Evolutionary conservation across 1,284 basidiomycete genomes (phyloP), one percentile per base, ranked within the genome.

Genomic region (Rhodotorula mucilaginosa): DNA sequence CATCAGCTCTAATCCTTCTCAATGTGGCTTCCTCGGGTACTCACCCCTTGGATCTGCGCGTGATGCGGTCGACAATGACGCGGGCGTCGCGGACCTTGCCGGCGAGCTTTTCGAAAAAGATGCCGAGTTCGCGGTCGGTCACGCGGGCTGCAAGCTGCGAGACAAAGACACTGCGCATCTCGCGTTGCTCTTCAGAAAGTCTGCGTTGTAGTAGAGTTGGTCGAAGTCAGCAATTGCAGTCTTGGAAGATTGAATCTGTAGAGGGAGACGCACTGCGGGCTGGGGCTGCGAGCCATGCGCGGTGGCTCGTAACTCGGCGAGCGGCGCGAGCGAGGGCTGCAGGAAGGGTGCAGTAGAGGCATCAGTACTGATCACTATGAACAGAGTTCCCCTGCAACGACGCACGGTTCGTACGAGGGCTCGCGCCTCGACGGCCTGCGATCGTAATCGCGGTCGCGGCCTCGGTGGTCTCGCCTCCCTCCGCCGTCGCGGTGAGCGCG

Each of bases 101-200:
- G 82, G 92, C 76, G 60, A 78, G 81, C 93, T 94, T 81, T 85
- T 98, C 96, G 81, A 99, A 98, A 85, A 99, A 99, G 83, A 96
- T 92, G 74, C 94, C 94, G 81, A 99, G 85, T 84, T 99, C 96
- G 80, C 92, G 87, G 79, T 94, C 93, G 70, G 93, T 96, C 81
- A 98, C 88, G 79, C 93, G 88, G 69, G 93, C 92, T 77, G 96
- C 92, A 80, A 99, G 89, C 84, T 98, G 96, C 79, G 94, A 95
- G 81, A 97, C 94, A 83, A 99, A 99, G 76, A 98, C 92, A 78
- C 96, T 97, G 81, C 97, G 91, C 80, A 76, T 76, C 70, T 76
- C 75, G 51, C 75, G 68, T n/a, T 76, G 70, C 39, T 76, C 75
- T 29, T 76, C 75, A 7, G 67, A 56, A 3, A 74, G 67, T 47